Percentiles rank a stretch among this genome's conserved stretches.
These are phyloP conservation scores for Apiotrichum mycotoxinovorans DNA, from an alignment of 1,284 basidiomycete species.

Conservation along the genomic window DNA sequence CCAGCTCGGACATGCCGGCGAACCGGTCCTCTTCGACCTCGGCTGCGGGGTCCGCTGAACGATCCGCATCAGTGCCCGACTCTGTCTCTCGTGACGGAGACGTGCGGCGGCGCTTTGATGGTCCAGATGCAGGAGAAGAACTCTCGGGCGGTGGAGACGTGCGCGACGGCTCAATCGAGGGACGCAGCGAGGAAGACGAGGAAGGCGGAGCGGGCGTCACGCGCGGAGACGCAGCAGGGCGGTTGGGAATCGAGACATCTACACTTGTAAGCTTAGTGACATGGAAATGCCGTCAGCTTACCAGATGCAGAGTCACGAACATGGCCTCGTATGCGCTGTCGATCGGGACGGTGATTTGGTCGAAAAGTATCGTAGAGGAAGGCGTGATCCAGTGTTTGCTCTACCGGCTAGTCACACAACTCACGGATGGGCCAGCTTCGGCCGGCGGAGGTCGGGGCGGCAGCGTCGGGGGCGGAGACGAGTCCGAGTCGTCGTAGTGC, in stretches of 20 bases:
- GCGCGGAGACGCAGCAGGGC: not conserved
- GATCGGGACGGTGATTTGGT: not conserved
- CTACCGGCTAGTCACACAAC: not conserved
- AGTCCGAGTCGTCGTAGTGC: slow-evolving; percentile 17
- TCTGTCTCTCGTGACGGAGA: not conserved
- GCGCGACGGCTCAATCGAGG: not conserved
- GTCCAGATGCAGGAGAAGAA: not conserved
- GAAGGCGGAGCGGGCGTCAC: not conserved
- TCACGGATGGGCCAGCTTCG: slow-evolving; percentile 17
- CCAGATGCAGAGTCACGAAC: not conserved
- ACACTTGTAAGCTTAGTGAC: no score
- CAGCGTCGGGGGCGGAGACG: no score
- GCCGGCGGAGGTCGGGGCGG: not conserved
- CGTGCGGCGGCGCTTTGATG: not conserved
- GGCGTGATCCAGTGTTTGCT: slow-evolving; percentile 16
- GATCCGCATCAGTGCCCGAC: not conserved
- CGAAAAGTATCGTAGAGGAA: not conserved
- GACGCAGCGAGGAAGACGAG: not conserved
- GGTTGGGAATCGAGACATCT: not conserved
- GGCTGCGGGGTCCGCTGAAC: no score
- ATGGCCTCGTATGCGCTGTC: not conserved
- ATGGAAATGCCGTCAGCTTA: not conserved
- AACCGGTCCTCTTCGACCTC: not conserved
- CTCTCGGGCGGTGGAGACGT: not conserved
- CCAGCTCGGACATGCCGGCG: slow-evolving; percentile 9